Evolutionary conservation across 345 rosid species (phyloP).

Genomic region (Nasturtium officinale): DNA sequence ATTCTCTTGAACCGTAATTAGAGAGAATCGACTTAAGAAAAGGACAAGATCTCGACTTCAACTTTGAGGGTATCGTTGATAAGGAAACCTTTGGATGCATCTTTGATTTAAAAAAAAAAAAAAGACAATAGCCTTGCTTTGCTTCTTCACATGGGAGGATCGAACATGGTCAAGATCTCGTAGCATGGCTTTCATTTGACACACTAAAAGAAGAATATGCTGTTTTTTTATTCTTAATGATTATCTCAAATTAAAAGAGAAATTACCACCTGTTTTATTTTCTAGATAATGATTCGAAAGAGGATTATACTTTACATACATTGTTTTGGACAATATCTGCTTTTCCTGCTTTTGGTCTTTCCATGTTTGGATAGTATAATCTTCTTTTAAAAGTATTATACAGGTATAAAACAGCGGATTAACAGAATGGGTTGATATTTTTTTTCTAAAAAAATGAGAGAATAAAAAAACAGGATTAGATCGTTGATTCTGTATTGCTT

Average conservation of each 20-base stretch:
- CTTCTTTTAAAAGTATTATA: too few relatives aligned
- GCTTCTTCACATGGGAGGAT: not conserved
- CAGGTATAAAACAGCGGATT: too few relatives aligned
- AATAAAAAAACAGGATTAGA: not conserved
- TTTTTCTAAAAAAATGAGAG: too few relatives aligned
- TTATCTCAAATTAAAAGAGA: not conserved
- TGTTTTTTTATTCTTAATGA: too few relatives aligned
- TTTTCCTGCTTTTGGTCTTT: too few relatives aligned
- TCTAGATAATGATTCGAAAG: not conserved
- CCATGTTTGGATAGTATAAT: too few relatives aligned
- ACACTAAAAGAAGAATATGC: not conserved
- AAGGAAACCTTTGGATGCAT: conserved; percentile 14
- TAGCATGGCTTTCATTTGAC: too few relatives aligned
- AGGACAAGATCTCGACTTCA: conserved; percentile 18
- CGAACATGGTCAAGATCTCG: not conserved
- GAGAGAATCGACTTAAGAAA: not conserved
- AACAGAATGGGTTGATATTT: too few relatives aligned
- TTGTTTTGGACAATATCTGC: too few relatives aligned
- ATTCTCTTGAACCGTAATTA: not conserved
- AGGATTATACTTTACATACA: not conserved
- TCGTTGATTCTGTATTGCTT: not conserved
- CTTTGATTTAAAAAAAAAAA: too few relatives aligned
- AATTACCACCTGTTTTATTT: too few relatives aligned
- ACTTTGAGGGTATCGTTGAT: not conserved
- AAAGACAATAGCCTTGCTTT: too few relatives aligned